Evolutionary conservation across 352 stramenopile species (phyloP).

Genomic region (Detonula confervacea): DNA sequence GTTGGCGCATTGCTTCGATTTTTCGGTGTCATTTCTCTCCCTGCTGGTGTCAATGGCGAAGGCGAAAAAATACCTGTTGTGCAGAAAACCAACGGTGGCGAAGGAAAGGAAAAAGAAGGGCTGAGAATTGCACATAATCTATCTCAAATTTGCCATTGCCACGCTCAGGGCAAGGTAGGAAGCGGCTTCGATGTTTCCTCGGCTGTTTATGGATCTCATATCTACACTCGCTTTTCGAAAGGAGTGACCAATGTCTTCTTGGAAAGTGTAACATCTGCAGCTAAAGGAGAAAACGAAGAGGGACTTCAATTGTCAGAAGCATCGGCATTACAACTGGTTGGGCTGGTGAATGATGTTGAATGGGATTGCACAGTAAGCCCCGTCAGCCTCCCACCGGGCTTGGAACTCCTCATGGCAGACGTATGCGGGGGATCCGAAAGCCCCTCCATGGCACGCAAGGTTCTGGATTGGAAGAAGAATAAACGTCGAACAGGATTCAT

Average conservation of each 20-base stretch:
- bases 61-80: conserved; percentile 13
- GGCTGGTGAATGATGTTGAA: conserved; percentile 41
- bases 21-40: conserved; percentile 83
- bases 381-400: conserved; percentile 83
- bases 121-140: conserved; percentile 91
- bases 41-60: conserved; percentile 45
- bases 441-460: conserved; percentile 86
- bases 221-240: conserved; percentile 91
- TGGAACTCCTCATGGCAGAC: conserved; percentile 94
- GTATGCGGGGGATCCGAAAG: conserved; percentile 92
- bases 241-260: conserved; percentile 59
- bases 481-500: conserved; percentile 43
- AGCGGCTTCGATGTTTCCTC: conserved; percentile 96
- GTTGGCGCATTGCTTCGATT: conserved; percentile 90
- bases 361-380: conserved; percentile 85
- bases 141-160: conserved; percentile 93
- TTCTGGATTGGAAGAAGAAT: conserved; percentile 85
- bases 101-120: conserved; percentile 13
- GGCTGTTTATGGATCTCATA: conserved; percentile 92
- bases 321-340: conserved; percentile 30
- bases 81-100: background rate
- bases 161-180: conserved; percentile 97
- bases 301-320: conserved; percentile 30
- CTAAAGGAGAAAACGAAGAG: conserved; percentile 12
- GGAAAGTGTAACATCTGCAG: conserved; percentile 44